Evolutionary conservation across 352 stramenopile species (phyloP), one percentile per base, ranked within the genome.

Genomic region (Peronospora destructor): DNA sequence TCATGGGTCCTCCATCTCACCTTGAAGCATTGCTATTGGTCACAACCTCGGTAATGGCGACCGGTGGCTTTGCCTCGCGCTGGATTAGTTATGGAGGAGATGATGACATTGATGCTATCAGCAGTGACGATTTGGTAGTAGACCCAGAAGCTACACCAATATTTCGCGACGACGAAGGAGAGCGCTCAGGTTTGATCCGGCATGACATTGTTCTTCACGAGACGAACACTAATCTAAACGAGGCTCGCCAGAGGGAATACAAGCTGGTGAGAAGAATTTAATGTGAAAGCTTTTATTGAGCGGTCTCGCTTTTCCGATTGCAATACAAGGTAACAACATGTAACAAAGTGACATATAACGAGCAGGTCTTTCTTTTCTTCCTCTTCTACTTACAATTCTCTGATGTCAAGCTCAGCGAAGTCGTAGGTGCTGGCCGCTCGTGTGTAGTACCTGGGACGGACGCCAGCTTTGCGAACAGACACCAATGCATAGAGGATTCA

Each of bases 1-100:
- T 96, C 23, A 83, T 95, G 48, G 77, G 75, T 2, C 73, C 77
- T 13, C 73, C 78, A 13, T 68, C 85, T 28, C 84, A 92, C 45
- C 63, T 95, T 4, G 68, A 72, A 21, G 62, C 87, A n/a, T 47
- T 96, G 37, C 56, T 96, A 6, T 46, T 88, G 17, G 74, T 93
- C 17, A 85, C 84, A n/a, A 76, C 79, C 11, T 74, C 64, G 13
- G 73, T 91, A 23, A 88, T 91, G 64, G 56, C 77, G 5, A 56
- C 72, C 4, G 86, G 85, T n/a, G 79, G 71, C 0, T 46, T 76
- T 14, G 60, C 72, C 3, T 77, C 76, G 5, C 64, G 59, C 14
- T 61, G 42, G 26, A 70, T 87, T 33, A 61, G 45, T 10, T 48
- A 68, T 12, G 56, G 68, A 10, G 63, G 53, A 1, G 63, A 73